Percentiles rank a stretch among this genome's conserved stretches.
Evolutionary conservation across 2,329 filamentous ascomycete genomes (phyloP).

Genomic region (Emericellopsis atlantica): DNA sequence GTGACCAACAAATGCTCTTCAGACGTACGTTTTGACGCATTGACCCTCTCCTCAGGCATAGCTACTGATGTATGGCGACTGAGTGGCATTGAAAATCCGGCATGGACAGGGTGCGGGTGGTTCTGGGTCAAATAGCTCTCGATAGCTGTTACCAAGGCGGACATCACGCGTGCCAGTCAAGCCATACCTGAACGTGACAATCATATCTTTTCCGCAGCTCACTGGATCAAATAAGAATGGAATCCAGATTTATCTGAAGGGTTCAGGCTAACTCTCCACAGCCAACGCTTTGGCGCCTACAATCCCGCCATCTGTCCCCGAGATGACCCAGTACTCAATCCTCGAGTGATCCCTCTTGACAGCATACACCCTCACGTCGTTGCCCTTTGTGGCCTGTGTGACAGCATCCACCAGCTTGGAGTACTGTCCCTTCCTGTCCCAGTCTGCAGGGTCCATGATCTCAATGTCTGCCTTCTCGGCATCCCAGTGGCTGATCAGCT

Average conservation of each 20-base stretch:
- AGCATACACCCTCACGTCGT: constrained; percentile 63
- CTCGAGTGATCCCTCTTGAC: constrained; percentile 50
- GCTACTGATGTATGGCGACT: too few relatives aligned
- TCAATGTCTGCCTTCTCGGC: constrained; percentile 44
- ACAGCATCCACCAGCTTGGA: constrained; percentile 56
- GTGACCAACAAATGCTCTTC: not conserved
- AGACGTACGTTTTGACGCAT: too few relatives aligned
- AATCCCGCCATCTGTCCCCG: constrained; percentile 45
- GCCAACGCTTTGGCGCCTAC: constrained; percentile 70
- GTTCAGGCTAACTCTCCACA: constrained; percentile 40
- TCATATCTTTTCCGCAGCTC: too few relatives aligned
- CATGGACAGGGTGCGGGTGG: too few relatives aligned
- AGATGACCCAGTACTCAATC: constrained; percentile 72
- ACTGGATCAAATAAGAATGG: too few relatives aligned
- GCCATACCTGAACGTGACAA: too few relatives aligned
- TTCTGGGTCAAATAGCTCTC: too few relatives aligned
- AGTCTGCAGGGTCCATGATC: constrained; percentile 56
- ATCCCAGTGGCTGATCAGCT: constrained; percentile 47
- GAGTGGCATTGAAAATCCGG: too few relatives aligned
- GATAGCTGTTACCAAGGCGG: too few relatives aligned
- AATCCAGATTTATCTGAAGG: too few relatives aligned
- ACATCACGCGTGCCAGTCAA: too few relatives aligned
- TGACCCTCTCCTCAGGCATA: too few relatives aligned
- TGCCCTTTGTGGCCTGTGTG: constrained; percentile 46
- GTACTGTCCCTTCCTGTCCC: constrained; percentile 64